These are phyloP conservation scores for Amanita thiersii DNA, from an alignment of 768 basidiomycete genomes.

Conservation along the genomic window DNA sequence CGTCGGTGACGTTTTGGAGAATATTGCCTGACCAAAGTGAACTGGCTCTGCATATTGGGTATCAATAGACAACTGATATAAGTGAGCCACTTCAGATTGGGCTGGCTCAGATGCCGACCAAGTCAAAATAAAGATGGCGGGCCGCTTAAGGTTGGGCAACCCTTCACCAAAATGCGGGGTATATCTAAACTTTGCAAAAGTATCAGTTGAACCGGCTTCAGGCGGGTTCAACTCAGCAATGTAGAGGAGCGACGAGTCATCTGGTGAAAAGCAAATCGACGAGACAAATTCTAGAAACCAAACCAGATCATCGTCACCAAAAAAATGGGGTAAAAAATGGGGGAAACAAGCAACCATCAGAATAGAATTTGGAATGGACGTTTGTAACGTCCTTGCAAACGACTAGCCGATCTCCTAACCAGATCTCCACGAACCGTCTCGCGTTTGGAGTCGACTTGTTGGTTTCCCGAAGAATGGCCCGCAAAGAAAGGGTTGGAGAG, in stretches of 20 bases:
- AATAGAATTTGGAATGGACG: conserved; percentile 49
- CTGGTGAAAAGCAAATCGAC: conserved; percentile 44
- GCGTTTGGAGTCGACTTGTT: conserved; percentile 23
- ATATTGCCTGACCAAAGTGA: conserved; percentile 49
- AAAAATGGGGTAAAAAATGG: background rate
- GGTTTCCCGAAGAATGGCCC: conserved; percentile 37
- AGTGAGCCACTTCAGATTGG: conserved; percentile 3
- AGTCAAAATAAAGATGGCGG: conserved; percentile 45
- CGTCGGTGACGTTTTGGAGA: conserved; percentile 27
- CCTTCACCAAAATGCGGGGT: conserved; percentile 59
- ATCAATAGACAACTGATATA: conserved; percentile 10
- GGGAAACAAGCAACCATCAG: conserved; percentile 36
- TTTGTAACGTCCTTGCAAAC: conserved; percentile 49
- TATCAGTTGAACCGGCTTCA: conserved; percentile 19
- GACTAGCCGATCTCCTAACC: conserved; percentile 36
- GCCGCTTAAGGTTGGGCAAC: conserved; percentile 40
- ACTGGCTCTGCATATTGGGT: conserved; percentile 16
- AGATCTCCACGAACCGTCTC: conserved; percentile 54
- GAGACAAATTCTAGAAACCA: conserved; percentile 37
- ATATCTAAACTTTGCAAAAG: conserved; percentile 43
- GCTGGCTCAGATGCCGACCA: conserved; percentile 24
- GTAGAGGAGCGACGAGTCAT: conserved; percentile 47
- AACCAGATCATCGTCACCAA: background rate
- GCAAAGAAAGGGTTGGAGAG: conserved; percentile 16
- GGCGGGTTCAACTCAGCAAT: conserved; percentile 46